phyloP scores from a whole-genome alignment of 2,329 filamentous ascomycete species.

The Neonectria faginata region DNA sequence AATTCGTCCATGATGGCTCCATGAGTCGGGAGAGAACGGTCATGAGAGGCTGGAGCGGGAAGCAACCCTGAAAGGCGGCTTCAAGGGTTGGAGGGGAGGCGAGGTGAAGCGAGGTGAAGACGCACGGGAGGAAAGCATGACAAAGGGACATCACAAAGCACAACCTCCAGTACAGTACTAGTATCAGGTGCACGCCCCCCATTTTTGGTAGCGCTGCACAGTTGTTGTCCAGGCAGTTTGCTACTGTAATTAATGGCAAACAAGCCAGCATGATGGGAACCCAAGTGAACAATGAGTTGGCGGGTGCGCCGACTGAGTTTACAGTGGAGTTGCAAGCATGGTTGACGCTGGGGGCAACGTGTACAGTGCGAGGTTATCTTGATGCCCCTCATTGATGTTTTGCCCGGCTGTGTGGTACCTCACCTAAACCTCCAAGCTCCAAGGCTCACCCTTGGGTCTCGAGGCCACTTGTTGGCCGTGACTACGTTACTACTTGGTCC shows the following conservation, averaged over 20 bases:
- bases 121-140: conserved; percentile 18
- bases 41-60: conserved; percentile 10
- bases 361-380: conserved; percentile 37
- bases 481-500: neutral
- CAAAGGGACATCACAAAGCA: conserved; percentile 11
- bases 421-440: neutral
- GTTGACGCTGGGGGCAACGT: conserved; percentile 25
- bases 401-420: neutral
- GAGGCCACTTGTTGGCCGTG: neutral
- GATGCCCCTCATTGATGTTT: conserved; percentile 25
- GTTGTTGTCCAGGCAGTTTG: conserved; percentile 6
- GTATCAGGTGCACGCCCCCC: conserved; percentile 28
- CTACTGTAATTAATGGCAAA: conserved; percentile 13
- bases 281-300: conserved; percentile 13
- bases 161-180: conserved; percentile 6
- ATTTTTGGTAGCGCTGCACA: conserved; percentile 9
- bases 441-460: neutral
- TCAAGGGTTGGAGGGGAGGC: conserved; percentile 15
- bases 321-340: conserved; percentile 31
- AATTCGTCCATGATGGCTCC: conserved; percentile 74
- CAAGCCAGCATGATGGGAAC: conserved; percentile 2
- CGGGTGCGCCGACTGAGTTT: conserved; percentile 27
- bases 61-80: conserved; percentile 4
- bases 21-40: conserved; percentile 13
- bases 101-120: conserved; percentile 5